These are phyloP conservation scores for Cryomyces minteri DNA, from an alignment of 495 filamentous ascomycete genomes.

Conservation along the genomic window DNA sequence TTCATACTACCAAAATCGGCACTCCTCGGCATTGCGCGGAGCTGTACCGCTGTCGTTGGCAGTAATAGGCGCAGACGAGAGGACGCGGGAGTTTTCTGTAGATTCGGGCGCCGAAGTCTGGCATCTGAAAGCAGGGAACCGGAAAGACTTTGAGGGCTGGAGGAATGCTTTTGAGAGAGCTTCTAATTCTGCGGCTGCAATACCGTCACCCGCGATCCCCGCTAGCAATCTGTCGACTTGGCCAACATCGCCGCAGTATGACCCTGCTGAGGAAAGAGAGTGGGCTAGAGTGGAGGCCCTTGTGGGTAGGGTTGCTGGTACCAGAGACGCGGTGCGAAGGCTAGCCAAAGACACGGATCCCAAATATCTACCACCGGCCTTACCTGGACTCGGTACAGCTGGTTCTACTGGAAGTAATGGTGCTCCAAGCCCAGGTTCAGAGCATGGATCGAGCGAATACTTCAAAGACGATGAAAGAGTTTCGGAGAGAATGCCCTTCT, in stretches of 20 bases:
- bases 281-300: conserved; percentile 73
- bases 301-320: conserved; percentile 67
- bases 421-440: conserved; percentile 14
- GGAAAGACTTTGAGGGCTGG: conserved; percentile 76
- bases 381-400: conserved; percentile 10
- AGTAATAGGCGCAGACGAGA: conserved; percentile 73
- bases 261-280: conserved; percentile 47
- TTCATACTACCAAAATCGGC: conserved; percentile 87
- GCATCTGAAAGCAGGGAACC: conserved; percentile 75
- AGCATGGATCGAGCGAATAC: conserved; percentile 21
- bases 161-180: conserved; percentile 68
- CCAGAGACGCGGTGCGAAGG: conserved; percentile 68
- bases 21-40: conserved; percentile 75
- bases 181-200: conserved; percentile 20
- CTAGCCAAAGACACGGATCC: conserved; percentile 69
- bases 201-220: conserved; percentile 4
- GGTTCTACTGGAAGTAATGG: conserved; percentile 9
- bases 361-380: conserved; percentile 25
- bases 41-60: conserved; percentile 85
- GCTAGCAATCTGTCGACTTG: conserved; percentile 15
- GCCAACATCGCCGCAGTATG: conserved; percentile 11
- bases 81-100: conserved; percentile 78
- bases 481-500: conserved; percentile 44
- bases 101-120: conserved; percentile 94
- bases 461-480: conserved; percentile 13